These are phyloP conservation scores for Yamadazyma paraphyllophila DNA, from an alignment of 805 yeast genomes.

Conservation along the genomic window DNA sequence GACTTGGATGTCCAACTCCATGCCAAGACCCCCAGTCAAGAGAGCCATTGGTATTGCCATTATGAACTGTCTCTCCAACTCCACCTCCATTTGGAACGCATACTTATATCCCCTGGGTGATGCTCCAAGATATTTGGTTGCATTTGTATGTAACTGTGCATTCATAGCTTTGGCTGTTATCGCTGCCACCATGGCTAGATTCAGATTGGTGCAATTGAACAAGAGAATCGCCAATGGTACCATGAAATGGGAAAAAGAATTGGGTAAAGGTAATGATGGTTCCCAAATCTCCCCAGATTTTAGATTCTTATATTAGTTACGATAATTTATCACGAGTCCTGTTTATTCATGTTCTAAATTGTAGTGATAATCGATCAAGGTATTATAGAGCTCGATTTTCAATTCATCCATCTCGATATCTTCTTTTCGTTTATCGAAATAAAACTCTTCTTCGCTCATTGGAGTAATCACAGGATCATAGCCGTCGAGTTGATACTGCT, in stretches of 20 bases:
- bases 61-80: conserved; percentile 55
- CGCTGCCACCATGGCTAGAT: conserved; percentile 37
- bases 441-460: conserved; percentile 25
- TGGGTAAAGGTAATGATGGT: conserved; percentile 47
- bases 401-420: conserved; percentile 2
- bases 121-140: conserved; percentile 48
- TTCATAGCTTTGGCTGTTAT: conserved; percentile 42
- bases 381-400: conserved; percentile 4
- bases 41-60: conserved; percentile 57
- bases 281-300: conserved; percentile 42
- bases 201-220: conserved; percentile 39
- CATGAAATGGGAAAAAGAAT: conserved; percentile 49
- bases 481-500: conserved; percentile 64
- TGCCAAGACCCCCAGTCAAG: conserved; percentile 58
- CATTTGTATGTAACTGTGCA: conserved; percentile 48
- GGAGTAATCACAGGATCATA: conserved; percentile 30
- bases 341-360: not conserved
- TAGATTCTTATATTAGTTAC: conserved; percentile 33
- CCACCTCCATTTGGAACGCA: conserved; percentile 56
- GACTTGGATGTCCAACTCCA: conserved; percentile 56
- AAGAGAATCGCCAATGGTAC: conserved; percentile 43
- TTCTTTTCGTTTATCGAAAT: conserved; percentile 24
- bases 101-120: conserved; percentile 46
- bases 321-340: not conserved
- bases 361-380: not conserved